Evolutionary conservation across 164 flowering plant species (phyloP), one percentile per base, ranked within the genome.

Genomic region (Nymphaea thermarum): DNA sequence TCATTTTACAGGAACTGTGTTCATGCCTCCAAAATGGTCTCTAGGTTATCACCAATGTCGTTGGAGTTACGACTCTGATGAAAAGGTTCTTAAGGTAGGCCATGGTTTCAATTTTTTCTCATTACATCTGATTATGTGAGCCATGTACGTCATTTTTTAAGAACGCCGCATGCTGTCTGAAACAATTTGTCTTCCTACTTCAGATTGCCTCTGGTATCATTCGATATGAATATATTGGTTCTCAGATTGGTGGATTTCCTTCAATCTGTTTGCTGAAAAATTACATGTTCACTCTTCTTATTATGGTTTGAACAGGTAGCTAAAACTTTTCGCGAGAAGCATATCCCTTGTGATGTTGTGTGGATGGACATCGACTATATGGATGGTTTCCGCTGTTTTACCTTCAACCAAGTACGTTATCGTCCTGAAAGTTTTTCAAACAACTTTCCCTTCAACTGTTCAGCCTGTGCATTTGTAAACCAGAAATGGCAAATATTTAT

Each of bases 301-400:
- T 42, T 15, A 14, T 42, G 14, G 36, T 12, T 18, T 44, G 69
- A 74, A 79, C 87, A 91, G 98, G 68, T 93, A 67, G 83, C 96
- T 3, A 75, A 66, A 66, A 84, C 84, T 71, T 93, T 93, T 70
- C 80, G 97, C n/a, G 84, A 89, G 77, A 91, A 88, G 77, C 77
- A 70, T 36, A 91, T 93, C 69, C 98, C 98, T 72, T 89, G 96
- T 78, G 97, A 93, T 79, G 98, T 88, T 43, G 79, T 93, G 74
- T 93, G 98, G 98, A 89, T 93, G 93, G 98, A 93, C 74, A 93
- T 93, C 18, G 97, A 93, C 74, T 91, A 93, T 82, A 93, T 91
- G 98, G 87, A 93, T 83, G 97, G 96, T 41, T 91, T 88, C 77
- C 90, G 95, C 42, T 93, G 96, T 80, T 93, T 88, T 76, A 93